A percentile compares a stretch with the other conserved stretches of the same genome.
These are phyloP conservation scores for Termitomyces sp. DNA, from an alignment of 768 basidiomycete species.

Conservation along the genomic window DNA sequence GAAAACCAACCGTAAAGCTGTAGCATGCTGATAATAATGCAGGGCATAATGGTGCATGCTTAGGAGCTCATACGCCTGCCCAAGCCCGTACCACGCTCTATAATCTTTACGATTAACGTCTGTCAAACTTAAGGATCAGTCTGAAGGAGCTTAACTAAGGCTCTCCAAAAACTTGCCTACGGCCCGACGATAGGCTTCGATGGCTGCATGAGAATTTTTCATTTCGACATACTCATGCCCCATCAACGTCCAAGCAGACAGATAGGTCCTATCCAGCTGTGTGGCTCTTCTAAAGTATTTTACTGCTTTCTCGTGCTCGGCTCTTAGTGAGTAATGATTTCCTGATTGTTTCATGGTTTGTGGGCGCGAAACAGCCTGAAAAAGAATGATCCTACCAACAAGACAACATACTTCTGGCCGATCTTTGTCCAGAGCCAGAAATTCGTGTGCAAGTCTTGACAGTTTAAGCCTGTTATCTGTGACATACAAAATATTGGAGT, in stretches of 20 bases:
- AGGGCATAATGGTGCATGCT: constrained; percentile 97
- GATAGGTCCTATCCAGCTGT: constrained; percentile 91
- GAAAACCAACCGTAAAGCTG: constrained; percentile 70
- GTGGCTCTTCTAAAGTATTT: constrained; percentile 93
- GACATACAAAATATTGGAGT: constrained; percentile 96
- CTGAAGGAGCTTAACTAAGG: background rate
- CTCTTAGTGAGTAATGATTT: constrained; percentile 93
- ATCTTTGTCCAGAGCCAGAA: constrained; percentile 85
- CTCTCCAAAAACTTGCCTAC: constrained; percentile 54
- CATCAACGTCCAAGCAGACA: constrained; percentile 98
- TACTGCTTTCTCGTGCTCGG: constrained; percentile 94
- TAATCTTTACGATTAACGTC: constrained; percentile 98
- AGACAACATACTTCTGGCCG: constrained; percentile 96
- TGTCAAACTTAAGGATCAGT: constrained; percentile 28
- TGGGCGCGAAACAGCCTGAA: background rate
- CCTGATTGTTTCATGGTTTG: constrained; percentile 46
- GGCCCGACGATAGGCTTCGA: constrained; percentile 95
- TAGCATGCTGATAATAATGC: constrained; percentile 95
- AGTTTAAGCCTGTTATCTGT: constrained; percentile 87
- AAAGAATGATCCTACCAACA: constrained; percentile 64
- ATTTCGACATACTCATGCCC: constrained; percentile 98
- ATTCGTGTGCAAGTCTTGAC: constrained; percentile 89
- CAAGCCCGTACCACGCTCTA: constrained; percentile 97
- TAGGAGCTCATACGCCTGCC: constrained; percentile 94
- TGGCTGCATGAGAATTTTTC: constrained; percentile 99